Percentiles rank a stretch among this genome's conserved stretches.
Evolutionary conservation across 176 grass and related monocot species (phyloP).

Genomic region (Areca catechu): DNA sequence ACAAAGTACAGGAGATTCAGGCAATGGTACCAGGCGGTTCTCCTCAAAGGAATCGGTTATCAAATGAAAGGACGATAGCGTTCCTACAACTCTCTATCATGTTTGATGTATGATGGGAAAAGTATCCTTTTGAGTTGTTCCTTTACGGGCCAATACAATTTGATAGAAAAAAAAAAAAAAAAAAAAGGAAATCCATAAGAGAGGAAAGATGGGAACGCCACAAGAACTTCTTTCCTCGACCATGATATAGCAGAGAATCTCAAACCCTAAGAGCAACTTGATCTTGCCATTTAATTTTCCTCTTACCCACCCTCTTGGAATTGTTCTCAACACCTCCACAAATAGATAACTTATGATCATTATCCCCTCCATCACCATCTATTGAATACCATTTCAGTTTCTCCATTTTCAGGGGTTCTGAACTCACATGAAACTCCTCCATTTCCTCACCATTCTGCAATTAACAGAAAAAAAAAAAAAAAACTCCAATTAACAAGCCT

Average conservation of each 20-base stretch:
- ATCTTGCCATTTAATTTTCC: slow-evolving; percentile 59
- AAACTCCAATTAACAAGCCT: not conserved
- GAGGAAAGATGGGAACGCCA: slow-evolving; percentile 4
- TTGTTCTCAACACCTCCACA: slow-evolving; percentile 46
- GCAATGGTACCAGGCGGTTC: too few species aligned
- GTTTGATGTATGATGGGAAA: not conserved
- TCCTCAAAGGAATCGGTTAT: too few species aligned
- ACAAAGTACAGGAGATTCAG: too few species aligned
- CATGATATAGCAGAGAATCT: not conserved
- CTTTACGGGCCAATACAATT: not conserved
- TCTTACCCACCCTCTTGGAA: slow-evolving; percentile 40
- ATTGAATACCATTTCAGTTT: slow-evolving; percentile 4
- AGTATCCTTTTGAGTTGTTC: not conserved
- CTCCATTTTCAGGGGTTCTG: slow-evolving; percentile 3
- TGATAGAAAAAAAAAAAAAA: too few species aligned
- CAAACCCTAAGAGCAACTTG: slow-evolving; percentile 44
- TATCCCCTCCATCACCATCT: slow-evolving; percentile 17
- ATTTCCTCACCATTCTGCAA: slow-evolving; percentile 38
- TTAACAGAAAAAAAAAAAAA: not conserved
- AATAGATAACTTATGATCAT: slow-evolving; percentile 13
- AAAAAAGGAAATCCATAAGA: not conserved
- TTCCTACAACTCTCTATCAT: too few species aligned
- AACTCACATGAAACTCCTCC: slow-evolving; percentile 12
- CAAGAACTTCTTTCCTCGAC: not conserved
- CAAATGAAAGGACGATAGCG: too few species aligned